Base-by-base conservation (phyloP, 306 rosid genomes). In the Cucurbita moschata region DNA sequence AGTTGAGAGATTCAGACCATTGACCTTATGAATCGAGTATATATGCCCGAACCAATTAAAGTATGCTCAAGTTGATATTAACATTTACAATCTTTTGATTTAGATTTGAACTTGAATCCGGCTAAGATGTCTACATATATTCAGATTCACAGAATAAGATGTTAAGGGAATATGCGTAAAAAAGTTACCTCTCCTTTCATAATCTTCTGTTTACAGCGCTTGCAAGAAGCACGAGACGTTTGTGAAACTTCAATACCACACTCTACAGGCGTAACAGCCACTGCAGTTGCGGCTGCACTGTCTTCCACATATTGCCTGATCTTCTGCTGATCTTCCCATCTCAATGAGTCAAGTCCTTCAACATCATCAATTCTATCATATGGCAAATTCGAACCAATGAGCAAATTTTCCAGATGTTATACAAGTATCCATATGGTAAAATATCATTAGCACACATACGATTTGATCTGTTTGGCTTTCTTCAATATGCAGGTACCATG, bases 271-370 rank as follows among this genome's bases (percentile, higher is more conserved):
- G 79, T 79, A 77, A 5, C 75, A 54, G 81, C 37, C 59, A 39
- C 53, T 60, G 86, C 80, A 16, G 72, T 75, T 0, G 75, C 5
- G 53, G 86, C 47, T 10, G 44, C 83, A 8, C 77, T 81, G 35
- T 77, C 77, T 83, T 91, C 90, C 63, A 89, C 81, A 81, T 94
- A 91, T 67, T 84, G 75, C 76, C 96, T 86, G 72, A 94, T 83
- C 79, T 81, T 89, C 87, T 89, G 90, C 80, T 94, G 99, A 75
- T 94, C 97, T 49, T 94, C 96, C 99, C 99, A 94, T 18, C 99
- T 90, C 38, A 94, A 86, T 26, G 63, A 78, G 83, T 94, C 97
- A 13, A 90, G 16, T 83, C 95, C 92, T 79, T 94, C 99, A 78
- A 91, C 89, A 58, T 94, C 99, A 77, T 86, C 99, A 78, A 82